These are phyloP conservation scores for Trametes sp. DNA, from an alignment of 1,284 basidiomycete genomes.

Conservation along the genomic window DNA sequence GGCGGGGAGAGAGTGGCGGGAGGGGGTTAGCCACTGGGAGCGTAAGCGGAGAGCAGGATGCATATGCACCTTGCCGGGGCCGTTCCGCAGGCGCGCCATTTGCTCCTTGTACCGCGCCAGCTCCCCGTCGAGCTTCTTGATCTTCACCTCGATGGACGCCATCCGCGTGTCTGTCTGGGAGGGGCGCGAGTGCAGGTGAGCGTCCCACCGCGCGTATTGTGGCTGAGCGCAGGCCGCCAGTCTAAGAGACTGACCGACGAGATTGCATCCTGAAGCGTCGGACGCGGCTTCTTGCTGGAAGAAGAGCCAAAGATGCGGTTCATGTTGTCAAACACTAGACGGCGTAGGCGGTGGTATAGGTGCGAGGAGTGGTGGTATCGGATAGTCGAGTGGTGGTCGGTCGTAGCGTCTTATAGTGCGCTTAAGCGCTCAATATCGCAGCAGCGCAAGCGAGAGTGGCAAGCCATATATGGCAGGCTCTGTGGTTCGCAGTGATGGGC, in stretches of 20 bases:
- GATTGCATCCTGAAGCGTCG: slow-evolving; percentile 91
- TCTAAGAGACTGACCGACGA: slow-evolving; percentile 66
- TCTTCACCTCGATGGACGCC: slow-evolving; percentile 94
- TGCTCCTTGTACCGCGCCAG: slow-evolving; percentile 94
- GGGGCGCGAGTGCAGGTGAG: slow-evolving; percentile 27
- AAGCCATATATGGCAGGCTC: slow-evolving; percentile 19
- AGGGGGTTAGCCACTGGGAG: not conserved
- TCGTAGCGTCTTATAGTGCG: not conserved
- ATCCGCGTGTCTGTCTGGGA: slow-evolving; percentile 88
- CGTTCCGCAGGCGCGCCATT: slow-evolving; percentile 93
- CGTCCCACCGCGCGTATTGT: slow-evolving; percentile 2
- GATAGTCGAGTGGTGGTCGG: not conserved
- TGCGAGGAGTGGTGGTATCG: slow-evolving; percentile 29
- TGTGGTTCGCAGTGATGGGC: slow-evolving; percentile 1
- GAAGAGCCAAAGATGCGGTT: slow-evolving; percentile 86
- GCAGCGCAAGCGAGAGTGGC: not conserved
- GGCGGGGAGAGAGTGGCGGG: not conserved
- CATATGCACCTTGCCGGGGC: slow-evolving; percentile 89
- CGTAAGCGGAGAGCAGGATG: not conserved
- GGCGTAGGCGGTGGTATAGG: slow-evolving; percentile 38
- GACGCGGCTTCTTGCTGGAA: slow-evolving; percentile 85
- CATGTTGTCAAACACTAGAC: slow-evolving; percentile 59
- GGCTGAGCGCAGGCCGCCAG: not conserved
- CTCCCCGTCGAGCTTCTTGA: slow-evolving; percentile 96
- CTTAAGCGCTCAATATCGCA: slow-evolving; percentile 4